Evolutionary conservation across 176 grass and related monocot genomes (phyloP), one percentile per base, ranked within the genome.

Genomic region (Cocos nucifera): DNA sequence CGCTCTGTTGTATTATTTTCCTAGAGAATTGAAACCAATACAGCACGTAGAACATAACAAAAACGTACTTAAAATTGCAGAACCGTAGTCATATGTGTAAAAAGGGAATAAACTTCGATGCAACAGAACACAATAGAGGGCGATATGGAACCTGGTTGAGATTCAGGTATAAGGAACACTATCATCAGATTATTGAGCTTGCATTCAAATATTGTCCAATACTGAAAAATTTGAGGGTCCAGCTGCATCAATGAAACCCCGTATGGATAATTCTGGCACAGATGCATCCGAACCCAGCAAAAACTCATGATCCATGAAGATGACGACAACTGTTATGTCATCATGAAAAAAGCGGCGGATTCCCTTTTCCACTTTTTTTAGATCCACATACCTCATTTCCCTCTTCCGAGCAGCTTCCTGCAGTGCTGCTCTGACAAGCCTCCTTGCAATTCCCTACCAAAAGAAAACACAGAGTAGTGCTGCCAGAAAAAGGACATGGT

Each of bases 201-300:
- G 35, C 35, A 44, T 68, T 68, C 27, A 68, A 35, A 22, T 32
- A 26, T 18, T 74, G 73, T 85, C 85, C 74, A 98, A 67, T 54
- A 70, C 82, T 58, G 93, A 83, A 81, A 83, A 83, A 64, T 76
- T 85, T 29, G 93, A 98, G 59, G 81, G 64, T 12, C 78, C 84
- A 29, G 78, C 75, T 54, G 84, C 73, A 65, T 92, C 84, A 22
- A 76, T 65, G 68, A 97, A 97, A 39, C 93, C 93, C 12, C 84
- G 93, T 59, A 97, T 74, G 15, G 93, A 97, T 52, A 88, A 73
- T 68, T 92, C 93, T 32, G 78, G 73, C 59, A 77, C 51, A 76
- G 81, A 78, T 4, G 44, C 51, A 74, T 65, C 54, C 18, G 64
- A 65, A 28, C 82, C 76, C 54, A 63, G 53, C 23, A 67, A 58